phyloP scores from a whole-genome alignment of 768 basidiomycete species.

The Boletus patriciae region DNA sequence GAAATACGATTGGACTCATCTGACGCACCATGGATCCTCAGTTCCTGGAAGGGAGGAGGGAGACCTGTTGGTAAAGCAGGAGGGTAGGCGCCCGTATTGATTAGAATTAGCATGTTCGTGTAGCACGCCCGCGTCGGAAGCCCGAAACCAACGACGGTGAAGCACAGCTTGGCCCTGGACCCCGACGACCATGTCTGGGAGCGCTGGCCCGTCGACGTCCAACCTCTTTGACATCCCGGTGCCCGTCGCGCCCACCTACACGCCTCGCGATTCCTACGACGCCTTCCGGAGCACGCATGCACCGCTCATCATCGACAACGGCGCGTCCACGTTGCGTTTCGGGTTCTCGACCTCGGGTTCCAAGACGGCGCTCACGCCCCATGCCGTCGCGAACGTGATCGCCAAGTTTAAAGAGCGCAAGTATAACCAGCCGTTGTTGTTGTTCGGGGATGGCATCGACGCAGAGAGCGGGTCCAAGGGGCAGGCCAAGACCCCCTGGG shows the following conservation, averaged over 20 bases:
- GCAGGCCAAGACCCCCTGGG: slow-evolving; percentile 83
- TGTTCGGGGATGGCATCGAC: slow-evolving; percentile 89
- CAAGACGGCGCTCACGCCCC: slow-evolving; percentile 40
- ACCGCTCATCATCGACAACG: slow-evolving; percentile 88
- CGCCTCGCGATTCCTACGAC: slow-evolving; percentile 49
- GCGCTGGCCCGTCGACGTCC: slow-evolving; percentile 8
- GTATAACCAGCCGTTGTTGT: slow-evolving; percentile 73
- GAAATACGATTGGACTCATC: too few species aligned
- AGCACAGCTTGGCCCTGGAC: not conserved
- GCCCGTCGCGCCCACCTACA: slow-evolving; percentile 35
- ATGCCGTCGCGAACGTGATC: slow-evolving; percentile 65
- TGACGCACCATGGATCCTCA: too few species aligned
- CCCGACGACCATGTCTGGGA: slow-evolving; percentile 15
- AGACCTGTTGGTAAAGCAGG: too few species aligned
- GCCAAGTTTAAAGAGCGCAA: slow-evolving; percentile 90
- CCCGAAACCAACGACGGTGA: too few species aligned
- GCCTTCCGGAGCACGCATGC: slow-evolving; percentile 48
- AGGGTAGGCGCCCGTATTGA: too few species aligned
- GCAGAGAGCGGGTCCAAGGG: slow-evolving; percentile 80
- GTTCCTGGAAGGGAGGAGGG: too few species aligned
- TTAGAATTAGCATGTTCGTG: too few species aligned
- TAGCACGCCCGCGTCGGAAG: too few species aligned
- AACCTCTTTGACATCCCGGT: slow-evolving; percentile 21
- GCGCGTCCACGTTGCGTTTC: slow-evolving; percentile 78
- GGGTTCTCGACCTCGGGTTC: slow-evolving; percentile 66